Percentiles rank a stretch among this genome's conserved stretches.
Conservation (phyloP, 176 grass and related monocot genomes). For the Aegilops bicornis region DNA sequence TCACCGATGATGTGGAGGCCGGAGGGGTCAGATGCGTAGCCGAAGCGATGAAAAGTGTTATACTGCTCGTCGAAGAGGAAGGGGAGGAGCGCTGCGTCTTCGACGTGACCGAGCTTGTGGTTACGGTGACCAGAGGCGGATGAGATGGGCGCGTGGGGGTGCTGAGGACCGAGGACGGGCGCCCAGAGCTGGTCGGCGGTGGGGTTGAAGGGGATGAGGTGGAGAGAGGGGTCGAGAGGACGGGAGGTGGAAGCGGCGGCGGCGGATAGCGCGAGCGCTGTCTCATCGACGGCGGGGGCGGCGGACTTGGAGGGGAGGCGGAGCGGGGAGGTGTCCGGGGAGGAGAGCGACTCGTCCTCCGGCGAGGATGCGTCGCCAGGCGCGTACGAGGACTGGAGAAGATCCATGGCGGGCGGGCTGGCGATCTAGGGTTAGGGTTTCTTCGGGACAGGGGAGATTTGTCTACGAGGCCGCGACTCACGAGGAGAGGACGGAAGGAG, state of each 20-base stretch:
- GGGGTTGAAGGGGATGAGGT: slow-evolving; percentile 86
- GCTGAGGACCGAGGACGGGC: slow-evolving; percentile 75
- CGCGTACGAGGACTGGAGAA: slow-evolving; percentile 66
- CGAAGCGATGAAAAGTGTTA: slow-evolving; percentile 92
- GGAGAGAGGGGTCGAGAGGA: slow-evolving; percentile 78
- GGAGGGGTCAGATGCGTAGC: slow-evolving; percentile 81
- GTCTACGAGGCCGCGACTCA: no score
- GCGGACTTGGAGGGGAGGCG: slow-evolving; percentile 73
- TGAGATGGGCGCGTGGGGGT: slow-evolving; percentile 69
- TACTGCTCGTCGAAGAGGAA: slow-evolving; percentile 99
- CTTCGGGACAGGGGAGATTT: no score
- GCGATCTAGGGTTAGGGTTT: neutral
- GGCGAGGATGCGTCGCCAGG: slow-evolving; percentile 20
- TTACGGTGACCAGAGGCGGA: slow-evolving; percentile 77
- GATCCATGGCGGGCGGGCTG: slow-evolving; percentile 62
- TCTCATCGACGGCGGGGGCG: slow-evolving; percentile 82
- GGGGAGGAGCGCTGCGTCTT: slow-evolving; percentile 79
- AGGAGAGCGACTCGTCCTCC: slow-evolving; percentile 41
- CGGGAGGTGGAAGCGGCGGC: slow-evolving; percentile 43
- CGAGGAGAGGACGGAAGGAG: no score
- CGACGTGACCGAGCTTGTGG: slow-evolving; percentile 96
- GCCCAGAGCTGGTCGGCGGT: slow-evolving; percentile 96
- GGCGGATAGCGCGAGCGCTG: slow-evolving; percentile 78
- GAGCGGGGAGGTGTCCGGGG: slow-evolving; percentile 70
- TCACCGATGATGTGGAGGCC: slow-evolving; percentile 85